Percentiles rank a stretch among this genome's conserved stretches.
These are phyloP conservation scores for Kodamaea neixiangensis DNA, from an alignment of 805 yeast genomes.

Conservation along the genomic window DNA sequence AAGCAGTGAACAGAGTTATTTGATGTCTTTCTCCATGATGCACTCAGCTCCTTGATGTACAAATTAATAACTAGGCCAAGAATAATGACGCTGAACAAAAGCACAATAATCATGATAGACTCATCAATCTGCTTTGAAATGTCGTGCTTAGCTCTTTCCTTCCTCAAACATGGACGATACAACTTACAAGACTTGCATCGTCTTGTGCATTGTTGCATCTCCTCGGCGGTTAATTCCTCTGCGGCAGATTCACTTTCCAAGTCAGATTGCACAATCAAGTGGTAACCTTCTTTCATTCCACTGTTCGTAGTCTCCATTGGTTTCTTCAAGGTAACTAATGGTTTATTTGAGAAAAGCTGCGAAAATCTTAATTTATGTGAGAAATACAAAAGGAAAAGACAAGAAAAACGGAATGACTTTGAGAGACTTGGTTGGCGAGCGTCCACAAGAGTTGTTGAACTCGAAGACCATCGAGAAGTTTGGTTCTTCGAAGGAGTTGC, in stretches of 20 bases:
- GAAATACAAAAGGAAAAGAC: not conserved
- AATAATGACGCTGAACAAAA: not conserved
- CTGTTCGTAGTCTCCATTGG: not conserved
- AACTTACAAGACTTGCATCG: not conserved
- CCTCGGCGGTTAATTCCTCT: not conserved
- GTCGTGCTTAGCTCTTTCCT: not conserved
- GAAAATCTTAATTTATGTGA: too few species aligned
- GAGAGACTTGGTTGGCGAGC: constrained; percentile 61
- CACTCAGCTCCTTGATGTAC: not conserved
- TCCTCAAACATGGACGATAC: not conserved
- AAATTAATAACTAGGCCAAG: not conserved
- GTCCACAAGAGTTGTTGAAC: constrained; percentile 65
- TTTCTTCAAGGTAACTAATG: not conserved
- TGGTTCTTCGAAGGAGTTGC: constrained; percentile 70
- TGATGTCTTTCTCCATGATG: not conserved
- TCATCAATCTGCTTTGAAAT: not conserved
- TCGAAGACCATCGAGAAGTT: constrained; percentile 60
- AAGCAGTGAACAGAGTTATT: constrained; percentile 6
- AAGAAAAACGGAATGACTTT: constrained; percentile 62
- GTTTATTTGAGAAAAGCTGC: not conserved
- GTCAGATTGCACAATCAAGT: not conserved
- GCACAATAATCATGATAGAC: not conserved
- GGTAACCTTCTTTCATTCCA: not conserved
- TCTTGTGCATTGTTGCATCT: not conserved
- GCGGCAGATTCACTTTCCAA: not conserved